Evolutionary conservation across 306 rosid genomes (phyloP).

Genomic region (apple (Malus domestica)): DNA sequence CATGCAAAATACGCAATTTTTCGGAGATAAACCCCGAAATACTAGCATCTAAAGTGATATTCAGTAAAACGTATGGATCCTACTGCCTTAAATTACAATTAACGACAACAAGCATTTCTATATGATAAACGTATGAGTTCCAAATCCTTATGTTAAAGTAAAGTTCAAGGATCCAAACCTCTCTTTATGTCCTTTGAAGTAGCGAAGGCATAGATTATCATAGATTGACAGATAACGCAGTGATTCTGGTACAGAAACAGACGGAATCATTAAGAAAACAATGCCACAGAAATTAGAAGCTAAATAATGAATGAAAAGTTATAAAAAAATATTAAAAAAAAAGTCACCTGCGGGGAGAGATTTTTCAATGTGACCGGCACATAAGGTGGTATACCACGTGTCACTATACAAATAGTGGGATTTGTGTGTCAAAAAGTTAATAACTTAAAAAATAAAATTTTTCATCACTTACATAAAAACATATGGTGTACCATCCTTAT

Average conservation of each 20-base stretch:
- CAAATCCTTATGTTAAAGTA: background rate
- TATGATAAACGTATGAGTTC: background rate
- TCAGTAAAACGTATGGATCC: background rate
- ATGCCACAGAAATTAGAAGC: background rate
- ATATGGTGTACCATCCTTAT: too few relatives aligned
- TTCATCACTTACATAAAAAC: too few relatives aligned
- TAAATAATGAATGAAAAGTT: background rate
- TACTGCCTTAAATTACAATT: background rate
- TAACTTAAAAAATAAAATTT: too few relatives aligned
- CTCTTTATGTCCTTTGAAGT: conserved; percentile 93
- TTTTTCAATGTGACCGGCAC: too few relatives aligned
- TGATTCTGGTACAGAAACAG: conserved; percentile 47
- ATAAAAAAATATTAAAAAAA: background rate
- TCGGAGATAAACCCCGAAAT: too few relatives aligned
- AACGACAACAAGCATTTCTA: background rate
- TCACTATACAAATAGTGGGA: too few relatives aligned
- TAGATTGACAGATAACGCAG: conserved; percentile 84
- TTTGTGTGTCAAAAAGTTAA: too few relatives aligned
- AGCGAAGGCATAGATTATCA: conserved; percentile 82
- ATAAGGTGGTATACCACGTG: too few relatives aligned
- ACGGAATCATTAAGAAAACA: conserved; percentile 3
- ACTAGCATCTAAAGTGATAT: background rate
- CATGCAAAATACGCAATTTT: too few relatives aligned
- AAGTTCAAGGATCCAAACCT: conserved; percentile 39
- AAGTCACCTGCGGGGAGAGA: conserved; percentile 43